Evolutionary conservation across 768 basidiomycete species (phyloP), one percentile per base, ranked within the genome.

Genomic region (Chalciporus piperatus): DNA sequence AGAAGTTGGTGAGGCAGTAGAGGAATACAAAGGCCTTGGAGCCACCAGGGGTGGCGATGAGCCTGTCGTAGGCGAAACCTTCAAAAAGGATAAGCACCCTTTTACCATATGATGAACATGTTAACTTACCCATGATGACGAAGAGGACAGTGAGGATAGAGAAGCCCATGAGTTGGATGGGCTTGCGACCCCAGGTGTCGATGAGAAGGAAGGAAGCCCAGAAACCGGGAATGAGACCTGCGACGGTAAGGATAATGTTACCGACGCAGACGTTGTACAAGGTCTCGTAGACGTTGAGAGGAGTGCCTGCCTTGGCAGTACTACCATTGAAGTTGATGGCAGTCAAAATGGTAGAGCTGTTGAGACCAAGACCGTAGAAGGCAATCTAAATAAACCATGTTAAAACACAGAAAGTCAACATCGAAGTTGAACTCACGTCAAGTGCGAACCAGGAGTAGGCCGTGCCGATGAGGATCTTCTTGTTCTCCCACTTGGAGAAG

Each of bases 371-470:
- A 46, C 91, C 92, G 67, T 94, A 93, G 73, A 90, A 94, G 9
- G 91, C 90, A 49, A 94, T 83, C 82, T 88, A 45, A 23, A 30
- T n/a, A 57, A 45, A 23, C 16, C 42, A 4, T 6, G 40, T 60
- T n/a, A 53, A 45, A 27, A 43, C 8, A n/a, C 17, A 19, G 10
- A 19, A 32, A 9, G 16, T 14, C 44, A 25, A 19, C 43, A 14
- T 6, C 11, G 8, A 16, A 7, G n/a, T 25, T 17, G 2, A 6
- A 74, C 85, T 48, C 28, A 85, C 85, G 59, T 90, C 91, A 22
- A 92, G 80, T 9, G 91, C 92, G 55, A 94, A 94, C 92, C 92
- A 95, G 9, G 85, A 88, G 67, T 85, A 94, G 0, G 89, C 69
- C 0, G 83, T 77, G 14, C 89, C 92, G 42, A 94, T 67, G 49